A percentile compares a stretch with the other conserved stretches of the same genome.
These are phyloP conservation scores for Tylopilus subfusipes DNA, from an alignment of 768 basidiomycete genomes.

Conservation along the genomic window DNA sequence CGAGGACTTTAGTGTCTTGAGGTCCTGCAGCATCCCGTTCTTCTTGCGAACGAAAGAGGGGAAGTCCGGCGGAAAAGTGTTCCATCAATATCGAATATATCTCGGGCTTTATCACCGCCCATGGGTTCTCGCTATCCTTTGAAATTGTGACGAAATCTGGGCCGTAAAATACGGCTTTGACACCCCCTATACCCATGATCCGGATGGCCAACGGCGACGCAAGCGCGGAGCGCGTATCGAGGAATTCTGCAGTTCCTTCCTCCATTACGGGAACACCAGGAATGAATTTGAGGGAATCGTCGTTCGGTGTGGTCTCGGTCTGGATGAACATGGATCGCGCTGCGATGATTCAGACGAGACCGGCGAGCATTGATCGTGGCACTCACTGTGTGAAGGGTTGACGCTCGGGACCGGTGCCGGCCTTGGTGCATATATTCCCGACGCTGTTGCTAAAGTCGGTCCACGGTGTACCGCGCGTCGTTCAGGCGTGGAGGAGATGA, in stretches of 20 bases:
- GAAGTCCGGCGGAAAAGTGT: constrained; percentile 86
- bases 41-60: constrained; percentile 81
- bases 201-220: constrained; percentile 92
- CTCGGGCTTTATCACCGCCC: constrained; percentile 94
- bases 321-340: constrained; percentile 97
- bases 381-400: constrained; percentile 36
- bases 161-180: constrained; percentile 87
- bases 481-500: constrained; percentile 21
- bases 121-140: constrained; percentile 80
- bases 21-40: constrained; percentile 81
- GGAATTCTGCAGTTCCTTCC: constrained; percentile 89
- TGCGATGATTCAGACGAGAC: constrained; percentile 23
- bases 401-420: background rate
- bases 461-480: constrained; percentile 29
- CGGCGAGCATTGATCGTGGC: background rate
- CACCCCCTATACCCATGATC: constrained; percentile 92
- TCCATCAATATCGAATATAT: constrained; percentile 97
- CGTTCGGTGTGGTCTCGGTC: constrained; percentile 95
- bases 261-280: constrained; percentile 88
- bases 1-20: constrained; percentile 89
- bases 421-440: constrained; percentile 21
- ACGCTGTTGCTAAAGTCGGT: constrained; percentile 34
- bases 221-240: constrained; percentile 82
- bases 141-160: constrained; percentile 98
- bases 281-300: constrained; percentile 97